These are phyloP conservation scores for Cercophora sp. DNA, from an alignment of 495 filamentous ascomycete genomes.

Conservation along the genomic window DNA sequence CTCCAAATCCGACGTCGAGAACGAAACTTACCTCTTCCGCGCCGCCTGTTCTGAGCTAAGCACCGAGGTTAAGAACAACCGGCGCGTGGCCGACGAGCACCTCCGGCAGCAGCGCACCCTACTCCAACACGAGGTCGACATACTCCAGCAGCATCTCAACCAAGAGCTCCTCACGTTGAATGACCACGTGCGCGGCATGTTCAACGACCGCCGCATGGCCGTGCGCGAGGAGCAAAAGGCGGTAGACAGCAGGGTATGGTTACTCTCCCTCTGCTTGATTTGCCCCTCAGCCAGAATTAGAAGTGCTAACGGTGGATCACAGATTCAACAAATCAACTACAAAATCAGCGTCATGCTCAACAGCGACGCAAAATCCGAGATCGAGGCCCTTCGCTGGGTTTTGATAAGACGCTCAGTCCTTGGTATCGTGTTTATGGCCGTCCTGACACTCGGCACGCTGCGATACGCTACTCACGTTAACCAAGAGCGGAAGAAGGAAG, in stretches of 20 bases:
- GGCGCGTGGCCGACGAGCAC: conserved; percentile 60
- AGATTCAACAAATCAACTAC: conserved; percentile 90
- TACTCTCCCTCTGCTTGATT: neutral
- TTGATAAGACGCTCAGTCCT: conserved; percentile 80
- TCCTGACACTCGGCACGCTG: conserved; percentile 44
- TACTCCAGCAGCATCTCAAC: conserved; percentile 72
- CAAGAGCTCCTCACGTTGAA: conserved; percentile 76
- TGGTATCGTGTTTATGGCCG: conserved; percentile 63
- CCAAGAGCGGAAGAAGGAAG: conserved; percentile 39
- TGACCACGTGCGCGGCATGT: conserved; percentile 91
- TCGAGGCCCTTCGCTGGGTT: conserved; percentile 88
- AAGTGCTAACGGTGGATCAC: conserved; percentile 21
- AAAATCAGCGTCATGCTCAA: conserved; percentile 85
- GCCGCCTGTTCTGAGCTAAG: conserved; percentile 91
- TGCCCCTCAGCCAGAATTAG: neutral
- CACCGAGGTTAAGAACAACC: conserved; percentile 66
- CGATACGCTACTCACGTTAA: conserved; percentile 45
- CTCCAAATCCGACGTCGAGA: conserved; percentile 74
- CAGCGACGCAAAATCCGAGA: conserved; percentile 82
- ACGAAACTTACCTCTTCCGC: conserved; percentile 88
- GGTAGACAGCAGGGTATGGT: conserved; percentile 66
- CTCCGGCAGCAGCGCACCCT: conserved; percentile 76
- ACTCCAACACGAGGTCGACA: conserved; percentile 91
- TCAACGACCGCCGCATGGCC: conserved; percentile 92
- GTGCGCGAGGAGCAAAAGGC: conserved; percentile 78